Base-by-base conservation (phyloP, 768 basidiomycete genomes). In the Hydnum rufescens region DNA sequence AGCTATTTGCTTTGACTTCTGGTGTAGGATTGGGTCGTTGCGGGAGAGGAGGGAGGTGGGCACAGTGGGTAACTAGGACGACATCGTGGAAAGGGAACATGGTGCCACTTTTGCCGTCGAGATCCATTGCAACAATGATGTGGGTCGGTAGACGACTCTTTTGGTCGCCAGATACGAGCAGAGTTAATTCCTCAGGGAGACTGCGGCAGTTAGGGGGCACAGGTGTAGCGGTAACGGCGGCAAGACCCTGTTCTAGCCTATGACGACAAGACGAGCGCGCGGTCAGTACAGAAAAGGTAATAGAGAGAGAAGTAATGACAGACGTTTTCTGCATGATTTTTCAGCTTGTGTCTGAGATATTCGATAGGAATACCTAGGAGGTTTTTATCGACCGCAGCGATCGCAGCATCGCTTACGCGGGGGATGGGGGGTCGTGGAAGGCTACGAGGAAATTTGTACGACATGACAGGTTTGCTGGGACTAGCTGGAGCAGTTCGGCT, bases 51-150 rank as follows among this genome's bases (percentile, higher is more conserved):
- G 80, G 76, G 4, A 86, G 70, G 42, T 72, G 69, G 18, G 82
- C 66, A 61, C 81, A 87, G 60, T 82, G 71, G 0, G 78, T 69
- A 4, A 78, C 78, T 51, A 87, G 70, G 42, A 86, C 69, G 50
- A 83, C 64, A 31, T 75, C 74, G 64, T 88, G 84, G 6, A 75
- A 71, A 3, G 85, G 78, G 57, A 73, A 78, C 51, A 86, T 68
- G 5, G 55, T 55, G 53, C 58, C 55, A 31, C 54, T 42, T 26
- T 55, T 56, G 58, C 53, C 59, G 57, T 53, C 62, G 49, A 23
- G 26, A 30, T 53, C 55, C n/a, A 65, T 61, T 43, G 67, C 57
- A 3, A 55, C 66, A 54, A 70, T 61, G 51, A 68, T 58, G 58
- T 68, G 69, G 0, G 67, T 65, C 16, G 68, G 68, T 54, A 63